Evolutionary conservation across 2,329 filamentous ascomycete genomes (phyloP), one percentile per base, ranked within the genome.

Genomic region (Helicocarpus griseus): DNA sequence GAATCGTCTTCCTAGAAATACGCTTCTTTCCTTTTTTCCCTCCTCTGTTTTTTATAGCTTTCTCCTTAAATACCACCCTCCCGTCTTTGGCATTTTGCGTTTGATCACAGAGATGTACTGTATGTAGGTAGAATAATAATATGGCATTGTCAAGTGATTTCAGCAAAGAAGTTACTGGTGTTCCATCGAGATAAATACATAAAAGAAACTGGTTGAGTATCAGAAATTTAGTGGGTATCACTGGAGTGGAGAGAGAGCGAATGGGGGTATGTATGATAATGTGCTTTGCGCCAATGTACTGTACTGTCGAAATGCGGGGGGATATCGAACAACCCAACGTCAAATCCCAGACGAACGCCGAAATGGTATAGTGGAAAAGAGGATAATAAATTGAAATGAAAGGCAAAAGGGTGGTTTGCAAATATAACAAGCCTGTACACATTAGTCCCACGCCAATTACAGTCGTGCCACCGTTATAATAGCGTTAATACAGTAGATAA

Each of bases 151-250:
- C 13, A 31, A 31, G n/a, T n/a, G n/a, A 31, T 7, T 3, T 31
- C 29, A 3, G 13, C 7, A 31, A 13, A 31, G 13, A 31, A 8
- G 29, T 31, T 13, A 31, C 29, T n/a, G n/a, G 29, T 31, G 29
- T 31, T 45, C n/a, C n/a, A n/a, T n/a, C n/a, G n/a, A n/a, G n/a
- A n/a, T n/a, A n/a, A n/a, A n/a, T n/a, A n/a, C n/a, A n/a, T n/a
- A n/a, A n/a, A n/a, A n/a, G 17, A 31, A 44, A 45, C 21, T n/a
- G 41, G 21, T 13, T n/a, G 31, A 13, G 41, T 31, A 45, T 19
- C 31, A 21, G 26, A 28, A 38, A 36, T 36, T 47, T n/a, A n/a
- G 17, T 11, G 45, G 45, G 45, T 47, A 47, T 47, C 45, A 47
- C 29, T 47, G 45, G 45, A 47, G 45, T 22, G 31, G 31, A 47